Base-by-base conservation (phyloP, 495 filamentous ascomycete genomes). In the Trichoderma reesei region DNA sequence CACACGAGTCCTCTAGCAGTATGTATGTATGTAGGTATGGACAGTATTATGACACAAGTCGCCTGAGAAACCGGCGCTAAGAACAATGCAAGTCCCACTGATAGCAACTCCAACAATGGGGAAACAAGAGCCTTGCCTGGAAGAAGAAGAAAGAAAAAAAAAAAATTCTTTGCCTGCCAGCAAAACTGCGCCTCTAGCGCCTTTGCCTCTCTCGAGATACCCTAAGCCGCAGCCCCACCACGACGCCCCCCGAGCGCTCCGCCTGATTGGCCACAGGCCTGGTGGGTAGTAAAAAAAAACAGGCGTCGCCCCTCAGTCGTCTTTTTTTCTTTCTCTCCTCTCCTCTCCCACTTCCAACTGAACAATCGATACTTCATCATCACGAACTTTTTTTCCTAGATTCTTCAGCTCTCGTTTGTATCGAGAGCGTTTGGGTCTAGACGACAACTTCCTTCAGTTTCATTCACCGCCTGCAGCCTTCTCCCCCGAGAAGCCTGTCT, bases 401-500 rank as follows among this genome's bases (percentile, higher is more conserved):
- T 54, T 62, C n/a, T 13, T 46, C 33, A 41, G 31, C 33, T 46
- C 61, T 63, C 61, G 61, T 48, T 46, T 34, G 11, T 42, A 18
- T 60, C 54, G 63, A 64, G 63, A 59, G 51, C 67, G 72, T n/a
- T 72, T 73, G 74, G 76, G 78, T 82, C 80, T 78, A 76, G 67
- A 42, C 61, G 61, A 46, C 38, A 14, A 42, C 41, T 42, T 41
- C n/a, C n/a, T 71, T 68, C 36, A 63, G 63, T 70, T 69, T 73
- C n/a, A 71, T 74, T 76, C 67, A 70, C 74, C 75, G 76, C 68
- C 69, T 73, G 39, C 48, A 76, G 72, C 72, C 73, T 67, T 68
- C 66, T 64, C 65, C 67, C 72, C 73, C 71, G 66, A 68, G 71
- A 68, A 70, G 38, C 72, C 74, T 76, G 73, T 75, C 70, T 67